Evolutionary conservation across 2,329 filamentous ascomycete genomes (phyloP).

Genomic region (Trichophyton benhamiae): DNA sequence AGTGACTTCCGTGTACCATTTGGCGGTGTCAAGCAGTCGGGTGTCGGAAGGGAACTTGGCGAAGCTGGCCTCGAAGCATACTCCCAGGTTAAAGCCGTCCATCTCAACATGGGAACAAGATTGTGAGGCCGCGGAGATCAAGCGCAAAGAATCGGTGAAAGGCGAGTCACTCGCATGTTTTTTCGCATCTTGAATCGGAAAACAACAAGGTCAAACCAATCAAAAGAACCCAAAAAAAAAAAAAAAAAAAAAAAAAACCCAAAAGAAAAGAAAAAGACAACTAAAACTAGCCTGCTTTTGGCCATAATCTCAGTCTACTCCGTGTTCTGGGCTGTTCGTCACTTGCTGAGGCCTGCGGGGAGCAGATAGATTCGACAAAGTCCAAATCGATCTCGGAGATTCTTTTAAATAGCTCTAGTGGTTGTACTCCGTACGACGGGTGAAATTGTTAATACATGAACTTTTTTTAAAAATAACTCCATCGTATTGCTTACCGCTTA

Average conservation of each 20-base stretch:
- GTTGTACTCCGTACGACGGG: background rate
- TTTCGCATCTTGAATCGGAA: background rate
- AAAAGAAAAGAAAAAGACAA: no score
- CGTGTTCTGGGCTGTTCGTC: background rate
- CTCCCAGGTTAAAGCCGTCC: constrained; percentile 45
- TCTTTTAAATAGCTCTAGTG: constrained; percentile 1
- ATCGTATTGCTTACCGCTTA: background rate
- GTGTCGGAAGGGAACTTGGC: constrained; percentile 49
- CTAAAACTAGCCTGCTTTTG: no score
- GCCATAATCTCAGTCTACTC: background rate
- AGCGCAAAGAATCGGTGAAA: background rate
- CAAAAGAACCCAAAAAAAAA: no score
- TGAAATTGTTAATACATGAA: constrained; percentile 2
- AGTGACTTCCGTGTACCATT: constrained; percentile 43
- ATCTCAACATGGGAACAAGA: constrained; percentile 34
- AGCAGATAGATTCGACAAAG: background rate
- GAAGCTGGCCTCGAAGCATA: constrained; percentile 51
- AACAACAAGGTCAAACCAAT: no score
- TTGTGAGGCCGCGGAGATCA: constrained; percentile 20
- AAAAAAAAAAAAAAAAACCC: no score
- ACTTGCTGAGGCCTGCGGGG: background rate
- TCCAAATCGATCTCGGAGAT: background rate
- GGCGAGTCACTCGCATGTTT: background rate
- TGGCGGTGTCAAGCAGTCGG: constrained; percentile 51
- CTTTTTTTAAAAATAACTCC: background rate